phyloP scores from a whole-genome alignment of 1,139 yeast genomes.

The Saccharomycopsis crataegensis region DNA sequence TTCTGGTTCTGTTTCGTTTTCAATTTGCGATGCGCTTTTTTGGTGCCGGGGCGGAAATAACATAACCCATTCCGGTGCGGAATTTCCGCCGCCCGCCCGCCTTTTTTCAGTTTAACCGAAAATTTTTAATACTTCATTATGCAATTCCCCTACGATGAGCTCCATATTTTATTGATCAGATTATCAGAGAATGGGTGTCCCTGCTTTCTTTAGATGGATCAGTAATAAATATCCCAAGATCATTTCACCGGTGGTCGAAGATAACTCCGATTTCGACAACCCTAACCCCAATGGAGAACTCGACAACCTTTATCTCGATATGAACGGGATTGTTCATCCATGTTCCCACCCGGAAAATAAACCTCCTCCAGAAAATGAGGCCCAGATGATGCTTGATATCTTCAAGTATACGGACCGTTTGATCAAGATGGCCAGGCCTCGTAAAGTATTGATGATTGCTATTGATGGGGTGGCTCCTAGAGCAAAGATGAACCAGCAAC shows the following conservation, averaged over 20 bases:
- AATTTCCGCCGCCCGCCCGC: too few species aligned
- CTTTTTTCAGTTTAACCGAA: too few species aligned
- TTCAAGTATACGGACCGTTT: constrained; percentile 88
- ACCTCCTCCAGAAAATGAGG: constrained; percentile 91
- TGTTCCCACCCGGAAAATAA: constrained; percentile 95
- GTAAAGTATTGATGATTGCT: constrained; percentile 87
- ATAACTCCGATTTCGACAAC: constrained; percentile 47
- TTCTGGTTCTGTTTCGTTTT: too few species aligned
- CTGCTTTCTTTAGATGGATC: constrained; percentile 96
- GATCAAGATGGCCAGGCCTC: constrained; percentile 86
- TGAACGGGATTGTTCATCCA: constrained; percentile 98
- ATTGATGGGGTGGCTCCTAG: constrained; percentile 99
- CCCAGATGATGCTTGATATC: constrained; percentile 87
- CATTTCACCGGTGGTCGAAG: constrained; percentile 64
- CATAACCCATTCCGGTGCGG: too few species aligned
- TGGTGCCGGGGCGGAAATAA: too few species aligned
- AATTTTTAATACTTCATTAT: too few species aligned
- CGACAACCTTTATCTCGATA: constrained; percentile 84
- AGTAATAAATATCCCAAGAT: constrained; percentile 91
- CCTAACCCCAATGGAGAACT: constrained; percentile 95
- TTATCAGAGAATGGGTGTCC: constrained; percentile 57
- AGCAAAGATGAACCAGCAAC: constrained; percentile 98
- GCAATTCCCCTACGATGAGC: too few species aligned
- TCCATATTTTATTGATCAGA: too few species aligned
- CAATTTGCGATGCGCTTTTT: too few species aligned